Conservation (phyloP, 2,329 filamentous ascomycete species). For the Trichoderma koningii region DNA sequence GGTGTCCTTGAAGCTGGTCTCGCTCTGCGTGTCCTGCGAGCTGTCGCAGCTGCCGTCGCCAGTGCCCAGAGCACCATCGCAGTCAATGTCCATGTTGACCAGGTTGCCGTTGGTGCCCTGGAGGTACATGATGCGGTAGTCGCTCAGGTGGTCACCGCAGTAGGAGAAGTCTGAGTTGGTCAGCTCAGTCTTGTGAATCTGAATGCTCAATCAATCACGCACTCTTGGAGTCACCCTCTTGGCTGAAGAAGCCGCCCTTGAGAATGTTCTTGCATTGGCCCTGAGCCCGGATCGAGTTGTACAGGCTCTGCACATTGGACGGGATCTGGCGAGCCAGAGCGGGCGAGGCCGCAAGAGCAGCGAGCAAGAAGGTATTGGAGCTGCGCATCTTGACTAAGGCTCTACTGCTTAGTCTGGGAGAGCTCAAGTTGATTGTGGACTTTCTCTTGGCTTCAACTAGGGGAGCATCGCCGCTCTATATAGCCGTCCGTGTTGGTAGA, state of each 20-base stretch:
- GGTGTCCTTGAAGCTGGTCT: slow-evolving; percentile 49
- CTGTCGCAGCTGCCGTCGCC: slow-evolving; percentile 41
- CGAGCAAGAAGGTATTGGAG: slow-evolving; percentile 11
- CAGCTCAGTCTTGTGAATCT: not conserved
- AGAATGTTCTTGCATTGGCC: slow-evolving; percentile 38
- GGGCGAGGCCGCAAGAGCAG: slow-evolving; percentile 21
- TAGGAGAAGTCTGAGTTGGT: slow-evolving; percentile 35
- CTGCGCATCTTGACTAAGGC: slow-evolving; percentile 20
- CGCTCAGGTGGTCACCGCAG: slow-evolving; percentile 45
- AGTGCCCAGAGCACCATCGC: slow-evolving; percentile 51
- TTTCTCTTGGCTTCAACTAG: not conserved
- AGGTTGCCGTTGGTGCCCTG: slow-evolving; percentile 42
- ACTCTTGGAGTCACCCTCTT: slow-evolving; percentile 35
- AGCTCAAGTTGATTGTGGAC: not conserved
- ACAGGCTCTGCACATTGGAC: slow-evolving; percentile 36
- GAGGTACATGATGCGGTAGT: slow-evolving; percentile 48
- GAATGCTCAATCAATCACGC: not conserved
- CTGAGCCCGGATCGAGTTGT: slow-evolving; percentile 37
- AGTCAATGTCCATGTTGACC: slow-evolving; percentile 48
- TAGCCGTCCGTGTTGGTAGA: not conserved
- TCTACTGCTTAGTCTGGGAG: not conserved
- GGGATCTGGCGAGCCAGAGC: slow-evolving; percentile 33
- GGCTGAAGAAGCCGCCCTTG: slow-evolving; percentile 39
- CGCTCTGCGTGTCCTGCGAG: slow-evolving; percentile 44
- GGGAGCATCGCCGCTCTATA: not conserved